phyloP scores from a whole-genome alignment of 257 asterid genomes.

The Solanum lignicaule region DNA sequence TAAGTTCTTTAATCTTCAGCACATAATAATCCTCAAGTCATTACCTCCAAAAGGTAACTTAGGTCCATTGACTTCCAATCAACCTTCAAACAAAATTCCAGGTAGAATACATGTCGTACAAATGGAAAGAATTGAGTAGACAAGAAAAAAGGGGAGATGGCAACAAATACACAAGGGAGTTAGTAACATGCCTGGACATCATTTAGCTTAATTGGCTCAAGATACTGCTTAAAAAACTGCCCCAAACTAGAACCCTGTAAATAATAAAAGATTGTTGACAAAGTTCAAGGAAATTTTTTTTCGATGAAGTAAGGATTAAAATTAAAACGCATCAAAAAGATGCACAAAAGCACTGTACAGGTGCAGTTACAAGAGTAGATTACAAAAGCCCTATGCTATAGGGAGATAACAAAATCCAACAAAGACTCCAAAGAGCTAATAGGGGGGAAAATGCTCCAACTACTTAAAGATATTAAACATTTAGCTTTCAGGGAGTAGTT shows the following conservation, averaged over 20 bases:
- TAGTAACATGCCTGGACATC: slow-evolving; percentile 59
- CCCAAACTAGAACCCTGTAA: slow-evolving; percentile 95
- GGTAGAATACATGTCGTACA: slow-evolving; percentile 5
- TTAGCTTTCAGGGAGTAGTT: not conserved
- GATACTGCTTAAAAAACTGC: slow-evolving; percentile 88
- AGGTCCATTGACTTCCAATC: slow-evolving; percentile 93
- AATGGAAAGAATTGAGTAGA: slow-evolving; percentile 7
- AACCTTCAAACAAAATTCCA: slow-evolving; percentile 40
- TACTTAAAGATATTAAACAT: not conserved
- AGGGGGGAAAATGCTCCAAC: not conserved
- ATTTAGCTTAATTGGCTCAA: slow-evolving; percentile 89
- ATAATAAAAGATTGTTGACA: not conserved
- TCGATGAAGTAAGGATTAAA: not conserved
- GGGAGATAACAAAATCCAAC: not conserved
- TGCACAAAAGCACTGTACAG: not conserved
- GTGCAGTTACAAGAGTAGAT: not conserved
- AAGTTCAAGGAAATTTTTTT: not conserved
- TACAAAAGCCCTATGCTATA: not conserved
- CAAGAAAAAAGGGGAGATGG: not conserved
- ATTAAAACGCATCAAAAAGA: not conserved
- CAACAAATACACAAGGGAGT: not conserved
- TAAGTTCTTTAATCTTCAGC: not conserved
- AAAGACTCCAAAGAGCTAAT: not conserved
- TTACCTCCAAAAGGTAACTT: slow-evolving; percentile 90
- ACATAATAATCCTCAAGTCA: not conserved